Evolutionary conservation across 2,329 filamentous ascomycete species (phyloP).

Genomic region (Blastomyces gilchristii): DNA sequence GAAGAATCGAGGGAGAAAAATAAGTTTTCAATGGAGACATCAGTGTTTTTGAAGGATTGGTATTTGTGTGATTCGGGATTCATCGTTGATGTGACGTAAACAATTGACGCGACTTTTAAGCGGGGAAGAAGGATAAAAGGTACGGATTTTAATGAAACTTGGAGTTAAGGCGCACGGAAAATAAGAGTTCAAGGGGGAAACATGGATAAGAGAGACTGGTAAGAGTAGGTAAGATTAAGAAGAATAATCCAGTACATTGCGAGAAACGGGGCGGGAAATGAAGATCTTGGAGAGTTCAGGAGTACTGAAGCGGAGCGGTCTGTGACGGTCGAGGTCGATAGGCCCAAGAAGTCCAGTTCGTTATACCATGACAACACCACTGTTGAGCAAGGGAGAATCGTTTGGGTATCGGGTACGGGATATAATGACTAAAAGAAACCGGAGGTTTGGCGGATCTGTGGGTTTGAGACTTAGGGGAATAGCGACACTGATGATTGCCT

Average conservation of each 20-base stretch:
- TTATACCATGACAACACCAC: neutral
- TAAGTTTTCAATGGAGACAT: slow-evolving; percentile 12
- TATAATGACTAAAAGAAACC: neutral
- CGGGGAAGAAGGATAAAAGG: slow-evolving; percentile 1
- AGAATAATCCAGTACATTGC: slow-evolving; percentile 9
- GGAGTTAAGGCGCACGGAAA: slow-evolving; percentile 6
- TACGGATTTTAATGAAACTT: slow-evolving; percentile 12
- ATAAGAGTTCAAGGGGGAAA: slow-evolving; percentile 14
- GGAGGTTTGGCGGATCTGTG: neutral
- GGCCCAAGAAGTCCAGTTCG: neutral
- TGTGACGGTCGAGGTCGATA: neutral
- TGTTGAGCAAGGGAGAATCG: neutral
- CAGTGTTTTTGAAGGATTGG: slow-evolving; percentile 11
- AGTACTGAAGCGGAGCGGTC: slow-evolving; percentile 10
- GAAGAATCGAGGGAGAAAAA: slow-evolving; percentile 13
- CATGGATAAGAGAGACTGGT: slow-evolving; percentile 15
- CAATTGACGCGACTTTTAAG: slow-evolving; percentile 4
- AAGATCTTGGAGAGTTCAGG: slow-evolving; percentile 9
- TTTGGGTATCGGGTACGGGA: neutral
- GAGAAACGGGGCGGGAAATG: slow-evolving; percentile 9
- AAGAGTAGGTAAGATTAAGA: slow-evolving; percentile 16
- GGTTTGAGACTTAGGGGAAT: neutral
- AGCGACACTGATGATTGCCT: neutral
- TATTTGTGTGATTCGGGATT: neutral
- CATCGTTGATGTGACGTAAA: slow-evolving; percentile 1